Percentiles rank a stretch among this genome's conserved stretches.
Conservation (phyloP, 2,329 filamentous ascomycete species). For the Penicillium polonicum region DNA sequence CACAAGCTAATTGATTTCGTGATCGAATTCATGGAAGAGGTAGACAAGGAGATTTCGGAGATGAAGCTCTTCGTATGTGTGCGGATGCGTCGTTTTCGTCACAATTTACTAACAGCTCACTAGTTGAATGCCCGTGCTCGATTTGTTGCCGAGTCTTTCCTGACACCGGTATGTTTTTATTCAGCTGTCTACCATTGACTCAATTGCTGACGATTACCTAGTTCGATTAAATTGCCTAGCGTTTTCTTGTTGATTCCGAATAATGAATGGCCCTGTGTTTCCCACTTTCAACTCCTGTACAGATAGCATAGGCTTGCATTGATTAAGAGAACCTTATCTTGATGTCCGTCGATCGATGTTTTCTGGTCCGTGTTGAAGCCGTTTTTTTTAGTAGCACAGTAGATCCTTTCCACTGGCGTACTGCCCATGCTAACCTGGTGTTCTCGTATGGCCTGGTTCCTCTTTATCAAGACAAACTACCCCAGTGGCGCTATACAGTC, state of each 20-base stretch:
- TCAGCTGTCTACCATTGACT: neutral
- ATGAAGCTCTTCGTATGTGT: constrained; percentile 96
- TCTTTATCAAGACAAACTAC: neutral
- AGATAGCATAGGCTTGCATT: constrained; percentile 28
- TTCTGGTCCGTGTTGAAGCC: neutral
- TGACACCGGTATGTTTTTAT: constrained; percentile 71
- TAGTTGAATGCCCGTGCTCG: constrained; percentile 94
- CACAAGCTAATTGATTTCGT: constrained; percentile 99
- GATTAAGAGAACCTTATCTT: constrained; percentile 12
- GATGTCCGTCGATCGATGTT: constrained; percentile 4
- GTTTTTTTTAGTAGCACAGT: neutral
- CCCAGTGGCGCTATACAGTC: no score
- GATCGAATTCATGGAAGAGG: constrained; percentile 99
- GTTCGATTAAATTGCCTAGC: constrained; percentile 33
- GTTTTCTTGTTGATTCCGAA: constrained; percentile 21
- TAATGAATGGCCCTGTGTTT: constrained; percentile 21
- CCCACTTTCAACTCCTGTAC: constrained; percentile 20
- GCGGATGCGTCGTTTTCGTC: neutral
- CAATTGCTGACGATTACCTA: constrained; percentile 15
- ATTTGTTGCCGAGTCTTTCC: constrained; percentile 97
- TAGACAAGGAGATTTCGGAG: constrained; percentile 99
- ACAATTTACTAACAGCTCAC: neutral
- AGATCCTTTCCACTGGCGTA: neutral
- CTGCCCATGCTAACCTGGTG: neutral
- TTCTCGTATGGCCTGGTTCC: neutral